Evolutionary conservation across 2,329 filamentous ascomycete species (phyloP), one percentile per base, ranked within the genome.

Genomic region (Drechslera avenae): DNA sequence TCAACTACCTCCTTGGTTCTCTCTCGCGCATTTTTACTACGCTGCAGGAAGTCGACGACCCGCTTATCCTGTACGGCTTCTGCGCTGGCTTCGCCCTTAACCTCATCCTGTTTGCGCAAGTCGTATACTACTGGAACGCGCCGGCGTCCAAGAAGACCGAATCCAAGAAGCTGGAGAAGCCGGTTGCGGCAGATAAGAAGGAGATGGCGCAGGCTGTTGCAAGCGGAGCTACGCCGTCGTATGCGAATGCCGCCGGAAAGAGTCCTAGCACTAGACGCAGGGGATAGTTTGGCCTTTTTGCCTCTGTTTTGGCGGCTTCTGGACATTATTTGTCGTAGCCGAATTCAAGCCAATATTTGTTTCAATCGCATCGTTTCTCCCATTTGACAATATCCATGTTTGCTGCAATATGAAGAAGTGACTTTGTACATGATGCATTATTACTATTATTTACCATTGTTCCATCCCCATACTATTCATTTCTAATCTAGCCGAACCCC

Each of bases 1-100:
- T 99, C 83, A 97, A 97, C 81, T 99, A 96, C 77, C 90, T 99
- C 67, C 81, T 87, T 64, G 94, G 95, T 32, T 96, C 91, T 35
- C 84, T 97, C 51, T 90, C 91, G 19, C 89, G 94, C 71, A 96
- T 99, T 78, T 99, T 97, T 76, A 99, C 94, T 26, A 99, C 95
- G 7, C 80, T 99, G 50, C 92, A 97, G 71, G 94, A 99, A 79
- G 94, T 99, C 53, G 89, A 96, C 73, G 94, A 99, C 76, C 92
- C 92, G 76, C 82, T 97, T 52, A 97, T 99, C 66, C 83, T 99
- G 19, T 97, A 96, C 77, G 89, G 92, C 42, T 97, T 96, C 80
- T 78, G 97, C 47, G 90, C 91, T 6, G 94, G 91, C 21, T 97
- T 97, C 73, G 77, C 81, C n/a, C 84, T 99, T 64, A 99, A 99